These are phyloP conservation scores for Yarrowia phangngaensis DNA, from an alignment of 805 yeast species.

Conservation along the genomic window DNA sequence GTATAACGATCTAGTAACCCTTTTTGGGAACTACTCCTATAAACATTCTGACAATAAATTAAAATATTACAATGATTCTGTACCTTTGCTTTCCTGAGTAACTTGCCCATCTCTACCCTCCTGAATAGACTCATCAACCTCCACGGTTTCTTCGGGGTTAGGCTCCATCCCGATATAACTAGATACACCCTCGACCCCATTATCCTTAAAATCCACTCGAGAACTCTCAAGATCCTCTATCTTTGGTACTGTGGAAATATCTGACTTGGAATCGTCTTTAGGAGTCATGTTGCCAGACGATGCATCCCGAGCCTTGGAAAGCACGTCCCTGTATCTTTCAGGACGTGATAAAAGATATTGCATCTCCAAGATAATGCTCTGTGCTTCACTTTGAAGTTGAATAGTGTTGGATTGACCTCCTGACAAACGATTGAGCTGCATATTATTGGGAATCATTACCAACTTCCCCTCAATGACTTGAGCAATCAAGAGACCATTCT, in stretches of 20 bases:
- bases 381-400: conserved; percentile 11
- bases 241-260: neutral
- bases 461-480: conserved; percentile 78
- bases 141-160: neutral
- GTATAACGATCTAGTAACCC: no score
- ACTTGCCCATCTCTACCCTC: no score
- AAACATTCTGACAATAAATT: no score
- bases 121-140: neutral
- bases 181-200: neutral
- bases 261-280: neutral
- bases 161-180: neutral
- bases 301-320: conserved; percentile 11
- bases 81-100: no score
- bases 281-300: conserved; percentile 21
- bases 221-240: conserved; percentile 3
- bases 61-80: no score
- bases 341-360: conserved; percentile 3
- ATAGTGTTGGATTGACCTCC: conserved; percentile 34
- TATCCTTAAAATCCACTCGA: conserved; percentile 7
- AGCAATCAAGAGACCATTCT: conserved; percentile 83
- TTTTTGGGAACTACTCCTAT: no score
- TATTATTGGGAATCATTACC: conserved; percentile 81
- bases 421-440: conserved; percentile 71
- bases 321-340: conserved; percentile 4
- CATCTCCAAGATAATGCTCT: conserved; percentile 18